phyloP scores from a whole-genome alignment of 2,329 filamentous ascomycete genomes.

The Xylaria sp. region DNA sequence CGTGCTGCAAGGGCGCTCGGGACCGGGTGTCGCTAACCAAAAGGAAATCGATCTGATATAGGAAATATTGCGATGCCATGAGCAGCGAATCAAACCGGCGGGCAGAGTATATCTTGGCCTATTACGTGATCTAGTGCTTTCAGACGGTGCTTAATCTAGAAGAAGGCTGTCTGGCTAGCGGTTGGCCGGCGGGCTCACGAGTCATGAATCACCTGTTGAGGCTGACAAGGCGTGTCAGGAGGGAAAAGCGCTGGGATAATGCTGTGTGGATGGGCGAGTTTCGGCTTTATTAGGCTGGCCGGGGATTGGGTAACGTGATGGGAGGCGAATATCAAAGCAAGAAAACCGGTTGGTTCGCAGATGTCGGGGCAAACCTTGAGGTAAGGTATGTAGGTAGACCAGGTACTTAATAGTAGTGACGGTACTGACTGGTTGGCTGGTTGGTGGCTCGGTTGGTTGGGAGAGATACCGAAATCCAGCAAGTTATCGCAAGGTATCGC shows the following conservation, averaged over 20 bases:
- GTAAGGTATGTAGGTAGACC: not conserved
- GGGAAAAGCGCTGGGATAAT: not conserved
- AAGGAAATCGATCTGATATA: not conserved
- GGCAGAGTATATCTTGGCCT: not conserved
- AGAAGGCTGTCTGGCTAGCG: not conserved
- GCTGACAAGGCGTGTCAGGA: not conserved
- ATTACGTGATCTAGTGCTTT: not conserved
- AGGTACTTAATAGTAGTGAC: not conserved
- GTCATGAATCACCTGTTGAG: not conserved
- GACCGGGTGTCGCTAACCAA: constrained; percentile 1
- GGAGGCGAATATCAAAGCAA: not conserved
- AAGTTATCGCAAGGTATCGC: no score
- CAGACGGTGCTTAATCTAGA: not conserved
- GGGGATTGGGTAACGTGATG: not conserved
- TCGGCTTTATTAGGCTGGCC: not conserved
- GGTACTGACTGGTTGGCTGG: not conserved
- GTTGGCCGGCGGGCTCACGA: not conserved
- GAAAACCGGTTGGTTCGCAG: not conserved
- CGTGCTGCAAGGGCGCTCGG: not conserved
- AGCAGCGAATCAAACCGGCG: not conserved
- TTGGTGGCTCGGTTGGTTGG: no score
- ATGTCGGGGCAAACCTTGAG: not conserved
- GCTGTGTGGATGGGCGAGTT: not conserved
- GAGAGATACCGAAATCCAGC: no score
- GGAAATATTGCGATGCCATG: not conserved